phyloP scores from a whole-genome alignment of 192 early-diverging fungal species.

The Diversispora eburnea region DNA sequence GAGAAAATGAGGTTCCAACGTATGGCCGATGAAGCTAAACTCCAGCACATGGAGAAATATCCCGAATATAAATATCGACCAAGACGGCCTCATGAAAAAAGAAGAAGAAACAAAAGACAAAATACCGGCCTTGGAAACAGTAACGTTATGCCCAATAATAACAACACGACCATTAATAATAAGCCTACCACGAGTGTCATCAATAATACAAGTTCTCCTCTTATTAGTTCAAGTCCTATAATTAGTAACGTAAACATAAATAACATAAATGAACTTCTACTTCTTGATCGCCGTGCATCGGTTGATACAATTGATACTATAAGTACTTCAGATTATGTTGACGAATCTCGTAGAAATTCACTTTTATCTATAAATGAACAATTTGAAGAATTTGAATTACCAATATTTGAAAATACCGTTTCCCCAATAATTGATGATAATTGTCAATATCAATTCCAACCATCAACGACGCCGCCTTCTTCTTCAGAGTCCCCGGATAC shows the following conservation, averaged over 20 bases:
- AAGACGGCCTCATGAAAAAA: constrained; percentile 28
- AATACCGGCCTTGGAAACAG: background rate
- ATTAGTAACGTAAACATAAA: background rate
- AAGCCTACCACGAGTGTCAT: background rate
- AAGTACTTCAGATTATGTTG: background rate
- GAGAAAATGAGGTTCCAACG: constrained; percentile 25
- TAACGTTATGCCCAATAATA: background rate
- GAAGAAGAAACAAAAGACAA: constrained; percentile 22
- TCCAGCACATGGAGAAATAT: constrained; percentile 31
- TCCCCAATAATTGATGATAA: background rate
- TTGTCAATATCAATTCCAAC: background rate
- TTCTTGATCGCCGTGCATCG: background rate
- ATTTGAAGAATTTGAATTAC: background rate
- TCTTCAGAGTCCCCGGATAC: background rate
- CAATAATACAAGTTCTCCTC: background rate
- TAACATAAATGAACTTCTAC: background rate
- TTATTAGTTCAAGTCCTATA: background rate
- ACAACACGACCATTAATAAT: background rate
- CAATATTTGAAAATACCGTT: background rate
- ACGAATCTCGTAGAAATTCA: background rate
- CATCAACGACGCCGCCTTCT: background rate
- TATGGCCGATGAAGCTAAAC: constrained; percentile 29
- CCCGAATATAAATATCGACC: constrained; percentile 36
- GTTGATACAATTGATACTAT: background rate
- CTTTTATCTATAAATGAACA: background rate